phyloP scores from a whole-genome alignment of 768 basidiomycete species.

The Xerocomellus intermedius region DNA sequence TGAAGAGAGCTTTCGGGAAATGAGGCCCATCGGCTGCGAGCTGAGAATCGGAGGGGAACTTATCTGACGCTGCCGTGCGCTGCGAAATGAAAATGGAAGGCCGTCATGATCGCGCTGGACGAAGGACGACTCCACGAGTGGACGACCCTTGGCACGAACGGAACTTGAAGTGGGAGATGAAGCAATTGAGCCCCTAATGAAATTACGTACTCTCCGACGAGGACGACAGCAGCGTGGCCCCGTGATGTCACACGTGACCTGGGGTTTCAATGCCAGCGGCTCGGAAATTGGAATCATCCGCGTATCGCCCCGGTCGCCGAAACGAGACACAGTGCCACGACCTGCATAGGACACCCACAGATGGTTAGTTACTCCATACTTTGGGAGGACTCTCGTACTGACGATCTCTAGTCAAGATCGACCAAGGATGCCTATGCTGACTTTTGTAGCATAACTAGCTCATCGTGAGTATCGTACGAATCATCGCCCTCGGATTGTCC shows the following conservation, averaged over 20 bases:
- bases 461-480: conserved; percentile 51
- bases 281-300: conserved; percentile 17
- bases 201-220: background rate
- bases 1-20: conserved; percentile 6
- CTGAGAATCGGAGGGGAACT: background rate
- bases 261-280: conserved; percentile 21
- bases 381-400: background rate
- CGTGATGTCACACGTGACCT: conserved; percentile 19
- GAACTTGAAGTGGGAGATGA: conserved; percentile 16
- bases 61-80: conserved; percentile 7
- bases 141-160: conserved; percentile 14
- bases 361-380: conserved; percentile 24
- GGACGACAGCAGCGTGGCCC: background rate
- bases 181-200: background rate
- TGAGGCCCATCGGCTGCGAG: conserved; percentile 15
- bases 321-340: background rate
- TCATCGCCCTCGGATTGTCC: background rate
- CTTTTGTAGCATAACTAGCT: conserved; percentile 66
- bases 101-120: conserved; percentile 10
- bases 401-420: conserved; percentile 22
- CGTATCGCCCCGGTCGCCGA: conserved; percentile 11
- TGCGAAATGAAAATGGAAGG: conserved; percentile 22
- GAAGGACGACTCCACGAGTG: background rate
- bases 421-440: conserved; percentile 49
- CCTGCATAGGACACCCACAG: background rate